These are phyloP conservation scores for Scopulariopsis brevicaulis DNA, from an alignment of 2,329 filamentous ascomycete genomes.

Conservation along the genomic window DNA sequence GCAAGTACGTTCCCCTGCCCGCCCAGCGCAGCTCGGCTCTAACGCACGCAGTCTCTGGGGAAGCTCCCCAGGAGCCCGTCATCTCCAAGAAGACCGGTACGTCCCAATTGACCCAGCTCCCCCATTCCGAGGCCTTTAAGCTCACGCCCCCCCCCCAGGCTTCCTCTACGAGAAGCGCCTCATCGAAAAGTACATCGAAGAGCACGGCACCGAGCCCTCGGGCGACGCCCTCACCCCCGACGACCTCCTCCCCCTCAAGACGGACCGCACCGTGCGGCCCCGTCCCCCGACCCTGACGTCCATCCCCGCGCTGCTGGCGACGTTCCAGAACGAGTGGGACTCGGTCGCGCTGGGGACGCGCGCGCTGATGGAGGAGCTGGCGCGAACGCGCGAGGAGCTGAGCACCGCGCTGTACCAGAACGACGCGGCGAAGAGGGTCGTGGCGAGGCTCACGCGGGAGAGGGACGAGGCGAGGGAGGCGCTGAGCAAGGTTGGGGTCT, in stretches of 20 bases:
- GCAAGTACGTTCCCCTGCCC: slow-evolving; percentile 25
- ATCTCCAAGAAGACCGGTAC: slow-evolving; percentile 88
- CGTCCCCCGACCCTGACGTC: slow-evolving; percentile 90
- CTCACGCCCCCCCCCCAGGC: slow-evolving; percentile 35
- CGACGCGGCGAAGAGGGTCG: slow-evolving; percentile 91
- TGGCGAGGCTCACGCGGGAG: slow-evolving; percentile 82
- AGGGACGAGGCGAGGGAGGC: slow-evolving; percentile 86
- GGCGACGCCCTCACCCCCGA: slow-evolving; percentile 74
- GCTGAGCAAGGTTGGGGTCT: slow-evolving; percentile 72
- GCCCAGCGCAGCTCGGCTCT: neutral
- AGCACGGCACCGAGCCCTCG: slow-evolving; percentile 87
- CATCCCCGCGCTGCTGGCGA: slow-evolving; percentile 83
- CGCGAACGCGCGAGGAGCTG: slow-evolving; percentile 85
- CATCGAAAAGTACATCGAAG: slow-evolving; percentile 87
- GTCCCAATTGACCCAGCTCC: slow-evolving; percentile 15
- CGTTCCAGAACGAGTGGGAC: slow-evolving; percentile 99
- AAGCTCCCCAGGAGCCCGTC: slow-evolving; percentile 89
- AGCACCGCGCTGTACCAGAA: slow-evolving; percentile 92
- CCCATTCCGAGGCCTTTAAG: neutral
- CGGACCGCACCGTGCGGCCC: slow-evolving; percentile 72
- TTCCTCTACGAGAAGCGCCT: slow-evolving; percentile 90
- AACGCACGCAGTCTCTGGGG: slow-evolving; percentile 67
- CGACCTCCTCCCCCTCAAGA: slow-evolving; percentile 81
- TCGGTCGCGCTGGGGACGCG: slow-evolving; percentile 84
- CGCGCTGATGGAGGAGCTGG: slow-evolving; percentile 78